A percentile compares a stretch with the other conserved stretches of the same genome.
Evolutionary conservation across 352 stramenopile species (phyloP).

Genomic region (Elongisporangium undulatum): DNA sequence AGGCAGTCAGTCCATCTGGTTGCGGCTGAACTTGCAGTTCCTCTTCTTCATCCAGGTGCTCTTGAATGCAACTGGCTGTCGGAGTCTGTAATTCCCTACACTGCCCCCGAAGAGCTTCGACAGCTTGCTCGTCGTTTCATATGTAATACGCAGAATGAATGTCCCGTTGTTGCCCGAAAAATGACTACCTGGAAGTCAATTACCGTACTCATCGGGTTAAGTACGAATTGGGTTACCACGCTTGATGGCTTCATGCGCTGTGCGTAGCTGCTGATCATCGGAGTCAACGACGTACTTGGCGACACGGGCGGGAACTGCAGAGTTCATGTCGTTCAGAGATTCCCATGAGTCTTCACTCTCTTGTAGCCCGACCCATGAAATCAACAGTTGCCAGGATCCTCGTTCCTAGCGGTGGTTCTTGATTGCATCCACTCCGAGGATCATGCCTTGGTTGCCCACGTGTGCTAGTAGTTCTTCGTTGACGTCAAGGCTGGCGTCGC

Average conservation of each 20-base stretch:
- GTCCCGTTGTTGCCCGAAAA: too few relatives aligned
- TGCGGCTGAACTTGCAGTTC: background rate
- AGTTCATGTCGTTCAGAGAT: background rate
- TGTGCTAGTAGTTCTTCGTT: constrained; percentile 12
- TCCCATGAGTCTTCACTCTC: background rate
- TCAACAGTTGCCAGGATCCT: constrained; percentile 6
- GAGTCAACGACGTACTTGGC: too few relatives aligned
- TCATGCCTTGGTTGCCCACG: constrained; percentile 8
- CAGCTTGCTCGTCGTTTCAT: too few relatives aligned
- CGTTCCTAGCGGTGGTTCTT: constrained; percentile 5
- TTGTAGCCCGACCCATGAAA: constrained; percentile 5
- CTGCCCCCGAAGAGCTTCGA: too few relatives aligned
- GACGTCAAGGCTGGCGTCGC: constrained; percentile 8
- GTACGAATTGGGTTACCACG: too few relatives aligned
- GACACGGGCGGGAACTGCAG: background rate
- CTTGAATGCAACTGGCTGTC: background rate
- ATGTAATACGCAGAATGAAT: too few relatives aligned
- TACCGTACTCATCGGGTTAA: too few relatives aligned
- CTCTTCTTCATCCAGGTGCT: background rate
- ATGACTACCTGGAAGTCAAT: too few relatives aligned
- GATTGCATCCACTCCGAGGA: constrained; percentile 7
- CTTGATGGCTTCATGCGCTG: too few relatives aligned
- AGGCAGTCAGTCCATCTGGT: background rate
- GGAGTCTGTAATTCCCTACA: background rate
- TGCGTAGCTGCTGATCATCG: too few relatives aligned